Evolutionary conservation across 1,284 basidiomycete genomes (phyloP).

Genomic region (Trichosporon faecale): DNA sequence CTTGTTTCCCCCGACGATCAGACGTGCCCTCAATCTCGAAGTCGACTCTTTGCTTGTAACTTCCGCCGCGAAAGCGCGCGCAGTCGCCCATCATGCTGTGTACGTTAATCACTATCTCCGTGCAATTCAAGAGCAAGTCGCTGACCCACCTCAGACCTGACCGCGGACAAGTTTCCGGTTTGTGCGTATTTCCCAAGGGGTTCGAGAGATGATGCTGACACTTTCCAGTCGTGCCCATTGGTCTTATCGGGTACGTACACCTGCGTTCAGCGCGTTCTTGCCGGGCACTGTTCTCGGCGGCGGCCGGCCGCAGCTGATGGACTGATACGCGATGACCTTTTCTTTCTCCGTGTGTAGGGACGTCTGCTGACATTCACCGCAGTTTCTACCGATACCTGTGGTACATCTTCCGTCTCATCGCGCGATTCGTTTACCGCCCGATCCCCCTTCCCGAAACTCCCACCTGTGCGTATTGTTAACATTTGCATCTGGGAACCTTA

Average conservation of each 20-base stretch:
- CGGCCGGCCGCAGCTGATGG: no score
- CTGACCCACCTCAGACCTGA: constrained; percentile 59
- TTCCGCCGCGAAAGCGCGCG: constrained; percentile 8
- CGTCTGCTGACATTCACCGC: constrained; percentile 7
- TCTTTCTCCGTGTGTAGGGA: neutral
- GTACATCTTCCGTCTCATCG: constrained; percentile 77
- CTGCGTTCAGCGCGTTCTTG: no score
- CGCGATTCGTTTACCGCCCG: constrained; percentile 71
- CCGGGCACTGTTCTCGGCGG: neutral
- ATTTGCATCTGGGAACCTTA: neutral
- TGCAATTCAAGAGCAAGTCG: neutral
- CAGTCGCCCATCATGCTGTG: constrained; percentile 24
- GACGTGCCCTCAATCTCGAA: neutral
- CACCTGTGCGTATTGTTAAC: constrained; percentile 61
- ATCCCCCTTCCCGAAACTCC: constrained; percentile 82
- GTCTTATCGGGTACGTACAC: constrained; percentile 25
- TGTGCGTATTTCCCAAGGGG: constrained; percentile 57
- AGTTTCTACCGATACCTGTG: constrained; percentile 76
- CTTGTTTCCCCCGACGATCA: neutral
- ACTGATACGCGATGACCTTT: no score
- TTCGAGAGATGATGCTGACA: neutral
- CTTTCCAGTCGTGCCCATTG: constrained; percentile 25
- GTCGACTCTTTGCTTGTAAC: neutral
- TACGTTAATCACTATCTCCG: constrained; percentile 9
- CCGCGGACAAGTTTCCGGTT: constrained; percentile 72